Conservation (phyloP, 139 green algal genomes). For the Tetraselmis striata region DNA sequence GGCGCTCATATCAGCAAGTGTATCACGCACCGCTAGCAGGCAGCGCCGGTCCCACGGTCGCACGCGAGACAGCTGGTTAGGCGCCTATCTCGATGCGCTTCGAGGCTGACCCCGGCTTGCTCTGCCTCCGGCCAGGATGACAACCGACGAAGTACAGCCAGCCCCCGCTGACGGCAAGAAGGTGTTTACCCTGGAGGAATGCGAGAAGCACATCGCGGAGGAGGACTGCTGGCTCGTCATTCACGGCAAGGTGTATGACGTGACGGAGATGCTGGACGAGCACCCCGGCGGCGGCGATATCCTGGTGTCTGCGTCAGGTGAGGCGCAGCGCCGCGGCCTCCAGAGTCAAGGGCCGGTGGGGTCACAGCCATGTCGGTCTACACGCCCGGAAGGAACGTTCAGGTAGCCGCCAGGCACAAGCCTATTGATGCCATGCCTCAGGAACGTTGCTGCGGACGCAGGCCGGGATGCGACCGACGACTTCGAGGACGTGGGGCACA, state of each 20-base stretch:
- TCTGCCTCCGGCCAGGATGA: too few relatives aligned
- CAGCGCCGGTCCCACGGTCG: too few relatives aligned
- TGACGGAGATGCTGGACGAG: conserved; percentile 54
- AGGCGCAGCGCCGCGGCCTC: not conserved
- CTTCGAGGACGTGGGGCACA: conserved; percentile 65
- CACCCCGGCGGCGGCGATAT: conserved; percentile 59
- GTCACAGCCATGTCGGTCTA: not conserved
- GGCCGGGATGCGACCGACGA: conserved; percentile 53
- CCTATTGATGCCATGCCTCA: not conserved
- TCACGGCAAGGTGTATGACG: conserved; percentile 53
- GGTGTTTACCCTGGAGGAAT: conserved; percentile 26
- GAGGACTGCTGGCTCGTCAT: conserved; percentile 51
- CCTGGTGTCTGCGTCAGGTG: conserved; percentile 42
- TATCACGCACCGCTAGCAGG: too few relatives aligned
- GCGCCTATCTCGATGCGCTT: too few relatives aligned
- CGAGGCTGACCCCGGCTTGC: too few relatives aligned
- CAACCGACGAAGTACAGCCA: not conserved
- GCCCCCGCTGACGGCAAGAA: conserved; percentile 4
- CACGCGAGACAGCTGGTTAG: too few relatives aligned
- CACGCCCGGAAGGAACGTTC: too few relatives aligned
- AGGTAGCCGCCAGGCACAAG: not conserved
- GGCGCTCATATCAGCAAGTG: too few relatives aligned
- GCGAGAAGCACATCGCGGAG: conserved; percentile 21
- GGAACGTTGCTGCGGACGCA: conserved; percentile 8
- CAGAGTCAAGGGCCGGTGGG: not conserved